Evolutionary conservation across 345 rosid species (phyloP).

Genomic region (Ceriops tagal): DNA sequence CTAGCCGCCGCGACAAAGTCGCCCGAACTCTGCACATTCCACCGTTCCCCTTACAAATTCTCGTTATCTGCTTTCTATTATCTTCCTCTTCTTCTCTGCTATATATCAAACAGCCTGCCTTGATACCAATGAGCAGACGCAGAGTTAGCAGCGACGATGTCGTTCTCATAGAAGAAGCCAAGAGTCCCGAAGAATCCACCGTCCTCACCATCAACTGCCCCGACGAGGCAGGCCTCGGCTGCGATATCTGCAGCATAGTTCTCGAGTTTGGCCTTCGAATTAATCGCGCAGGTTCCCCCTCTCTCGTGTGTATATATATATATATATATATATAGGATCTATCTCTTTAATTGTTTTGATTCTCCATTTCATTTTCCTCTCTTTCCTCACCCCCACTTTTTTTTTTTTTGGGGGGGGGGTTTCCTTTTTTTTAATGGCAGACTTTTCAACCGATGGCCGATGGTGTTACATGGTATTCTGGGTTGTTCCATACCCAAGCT

Average conservation of each 20-base stretch:
- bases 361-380: too few relatives aligned
- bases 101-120: too few relatives aligned
- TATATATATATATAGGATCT: not conserved
- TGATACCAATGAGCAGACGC: slow-evolving; percentile 43
- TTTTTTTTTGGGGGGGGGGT: not conserved
- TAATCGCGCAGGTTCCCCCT: slow-evolving; percentile 46
- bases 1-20: too few relatives aligned
- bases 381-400: not conserved
- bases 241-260: slow-evolving; percentile 62
- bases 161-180: slow-evolving; percentile 45
- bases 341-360: not conserved
- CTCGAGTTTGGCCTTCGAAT: slow-evolving; percentile 72
- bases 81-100: too few relatives aligned
- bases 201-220: slow-evolving; percentile 75
- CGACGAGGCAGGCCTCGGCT: slow-evolving; percentile 76
- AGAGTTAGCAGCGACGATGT: slow-evolving; percentile 41
- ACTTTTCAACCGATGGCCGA: slow-evolving; percentile 32
- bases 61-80: not conserved
- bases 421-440: slow-evolving; percentile 1
- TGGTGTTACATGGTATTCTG: slow-evolving; percentile 36
- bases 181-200: slow-evolving; percentile 38
- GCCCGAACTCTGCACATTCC: too few relatives aligned
- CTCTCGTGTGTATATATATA: not conserved
- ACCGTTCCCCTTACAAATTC: too few relatives aligned
- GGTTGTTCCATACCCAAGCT: slow-evolving; percentile 22